phyloP scores from a whole-genome alignment of 345 rosid genomes.

The Rhizophora mangle region DNA sequence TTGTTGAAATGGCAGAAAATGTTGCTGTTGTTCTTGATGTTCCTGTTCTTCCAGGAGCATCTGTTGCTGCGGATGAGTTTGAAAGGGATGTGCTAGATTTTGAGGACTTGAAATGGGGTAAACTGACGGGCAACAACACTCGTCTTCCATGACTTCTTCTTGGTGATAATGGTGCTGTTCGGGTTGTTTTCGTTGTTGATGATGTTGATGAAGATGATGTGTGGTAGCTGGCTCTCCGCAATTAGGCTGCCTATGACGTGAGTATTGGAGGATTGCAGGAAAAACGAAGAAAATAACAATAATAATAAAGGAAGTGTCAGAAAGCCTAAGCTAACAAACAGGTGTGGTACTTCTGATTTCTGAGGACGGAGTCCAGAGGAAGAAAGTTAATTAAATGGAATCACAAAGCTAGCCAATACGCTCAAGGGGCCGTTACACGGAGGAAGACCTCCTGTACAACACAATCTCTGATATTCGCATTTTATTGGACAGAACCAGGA shows the following conservation, averaged over 20 bases:
- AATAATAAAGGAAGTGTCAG: background rate
- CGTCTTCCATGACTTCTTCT: slow-evolving; percentile 7
- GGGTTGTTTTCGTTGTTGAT: slow-evolving; percentile 6
- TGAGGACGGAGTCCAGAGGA: too few species aligned
- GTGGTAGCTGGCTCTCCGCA: slow-evolving; percentile 13
- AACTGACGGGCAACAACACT: slow-evolving; percentile 17
- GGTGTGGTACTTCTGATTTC: too few species aligned
- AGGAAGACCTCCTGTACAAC: background rate
- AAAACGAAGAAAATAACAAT: background rate
- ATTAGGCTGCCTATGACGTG: slow-evolving; percentile 22
- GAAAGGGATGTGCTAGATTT: slow-evolving; percentile 7
- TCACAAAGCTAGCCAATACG: background rate
- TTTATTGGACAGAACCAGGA: too few species aligned
- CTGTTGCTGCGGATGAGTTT: background rate
- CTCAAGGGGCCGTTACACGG: background rate
- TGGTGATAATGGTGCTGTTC: too few species aligned
- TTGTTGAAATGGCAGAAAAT: slow-evolving; percentile 18
- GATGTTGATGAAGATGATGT: background rate
- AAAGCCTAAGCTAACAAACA: too few species aligned
- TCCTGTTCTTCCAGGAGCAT: too few species aligned
- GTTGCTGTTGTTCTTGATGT: slow-evolving; percentile 3
- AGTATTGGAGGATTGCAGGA: background rate
- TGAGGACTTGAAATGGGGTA: slow-evolving; percentile 26
- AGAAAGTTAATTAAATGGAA: background rate
- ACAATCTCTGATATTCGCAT: too few species aligned